Evolutionary conservation across 768 basidiomycete genomes (phyloP), one percentile per base, ranked within the genome.

Genomic region (Rhodotorula kratochvilovae): DNA sequence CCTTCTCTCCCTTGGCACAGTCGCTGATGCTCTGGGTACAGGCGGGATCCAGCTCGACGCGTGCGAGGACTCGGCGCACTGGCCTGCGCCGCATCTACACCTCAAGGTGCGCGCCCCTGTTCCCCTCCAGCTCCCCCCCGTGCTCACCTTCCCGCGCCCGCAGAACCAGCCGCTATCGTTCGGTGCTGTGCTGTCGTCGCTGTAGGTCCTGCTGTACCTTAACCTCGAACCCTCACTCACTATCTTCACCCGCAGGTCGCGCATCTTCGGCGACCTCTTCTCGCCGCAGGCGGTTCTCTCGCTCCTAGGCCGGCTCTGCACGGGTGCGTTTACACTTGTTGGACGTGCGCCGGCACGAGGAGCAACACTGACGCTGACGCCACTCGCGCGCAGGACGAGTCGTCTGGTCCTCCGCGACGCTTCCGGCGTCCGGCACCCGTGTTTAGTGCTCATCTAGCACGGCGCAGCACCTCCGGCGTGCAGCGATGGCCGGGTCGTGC

Each of bases 111-210:
- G 58, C 42, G 15, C 6, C 35, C 11, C 36, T 29, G 15, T 31
- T 27, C 5, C 29, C 12, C 5, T 33, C 29, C 3, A 3, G 29
- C 25, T 8, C 15, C 19, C 5, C 13, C 36, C 11, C 36, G 6
- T 11, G 3, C 56, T 2, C 36, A 27, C 27, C 27, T 4, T 6
- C 36, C 17, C 23, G 17, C 16, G 7, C 36, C 19, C 23, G 21
- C 46, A 66, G 64, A 58, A 57, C 35, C 29, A 58, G 7, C 57
- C 65, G 3, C 25, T 59, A 21, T 48, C 65, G 5, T 21, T 51
- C n/a, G 50, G 57, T 7, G 19, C n/a, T 4, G 23, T 66, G 2
- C 31, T 66, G 13, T 15, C 57, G 15, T 57, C 46, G 27, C 46
- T 59, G 65, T 66, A 11, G 27, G 65, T 31, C 23, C 2, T 46